Evolutionary conservation across 345 rosid species (phyloP), one percentile per base, ranked within the genome.

Genomic region (Populus ilicifolia): DNA sequence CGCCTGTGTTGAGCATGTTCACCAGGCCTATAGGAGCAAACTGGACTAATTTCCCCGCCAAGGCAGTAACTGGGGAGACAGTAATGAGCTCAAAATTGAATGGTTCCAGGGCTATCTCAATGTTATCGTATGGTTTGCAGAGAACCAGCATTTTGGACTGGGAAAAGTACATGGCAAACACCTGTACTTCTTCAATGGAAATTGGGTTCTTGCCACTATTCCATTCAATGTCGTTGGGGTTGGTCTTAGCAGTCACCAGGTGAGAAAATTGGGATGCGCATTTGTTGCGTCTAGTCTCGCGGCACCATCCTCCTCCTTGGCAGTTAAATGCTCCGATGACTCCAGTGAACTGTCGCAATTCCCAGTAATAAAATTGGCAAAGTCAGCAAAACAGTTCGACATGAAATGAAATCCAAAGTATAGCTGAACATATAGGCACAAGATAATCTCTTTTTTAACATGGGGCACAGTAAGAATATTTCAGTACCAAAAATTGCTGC

Each of bases 301-400:
- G 88, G 80, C 89, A 79, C 99, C 99, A 96, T 11, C 98, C 99
- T 69, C 99, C 98, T 74, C 99, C 98, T 90, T 96, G 99, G 85
- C 99, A 96, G 82, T 96, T 96, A 70, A 96, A 96, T 67, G 80
- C 94, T 63, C 98, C 97, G 5, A 96, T 86, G 23, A 96, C 88
- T 73, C 97, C 99, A 20, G 90, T 91, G 64, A 75, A 89, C 99
- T 96, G 86, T 69, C 18, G 14, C 38, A 75, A 72, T 29, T 6
- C 21, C 61, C 6, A 21, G 21, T 38, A 16, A 38, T 38, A 25
- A 56, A 41, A 50, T 12, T 29, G 1, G 21, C 2, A 17, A 67
- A 33, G 36, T 27, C n/a, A 33, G 2, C 9, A 29, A 27, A n/a
- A 8, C 18, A 6, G 5, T 13, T 8, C 18, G 66, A 12, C 10